Base-by-base conservation (phyloP, 73 alveolate species). In the Urostyla sp. region DNA sequence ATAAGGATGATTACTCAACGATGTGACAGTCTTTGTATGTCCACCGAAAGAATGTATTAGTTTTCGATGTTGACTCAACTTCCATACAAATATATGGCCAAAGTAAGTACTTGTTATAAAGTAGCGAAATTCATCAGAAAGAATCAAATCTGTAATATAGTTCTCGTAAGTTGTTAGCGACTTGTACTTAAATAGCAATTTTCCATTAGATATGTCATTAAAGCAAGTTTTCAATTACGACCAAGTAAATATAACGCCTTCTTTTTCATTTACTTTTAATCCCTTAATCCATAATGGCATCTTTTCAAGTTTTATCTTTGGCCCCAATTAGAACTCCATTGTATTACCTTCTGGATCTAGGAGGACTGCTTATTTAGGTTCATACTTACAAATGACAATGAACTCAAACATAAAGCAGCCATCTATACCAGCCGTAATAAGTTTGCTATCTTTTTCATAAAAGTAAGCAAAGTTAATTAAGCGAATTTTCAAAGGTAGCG, bases 81-180 rank as follows among this genome's bases (percentile, higher is more conserved):
- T 84, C 92, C 92, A 84, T 6, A 84, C 92, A 49, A 77, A 74
- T 8, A 84, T 84, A 18, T 84, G 87, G 38, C 92, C 92, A 37
- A 75, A 74, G 78, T 74, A 54, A 7, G 92, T 84, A 7, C 85
- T 56, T 8, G 92, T 84, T 0, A 84, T 75, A 44, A 84, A 84
- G 49, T 84, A 84, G 49, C 75, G 56, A 67, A 49, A 84, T 37
- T 84, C 88, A 31, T 84, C 92, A 21, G 75, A 46, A 21, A 84
- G 27, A 51, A 84, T 57, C 31, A 84, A 24, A 49, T 84, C 92
- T 16, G 92, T 84, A 45, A 84, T 84, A 35, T 75, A 84, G 59
- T 84, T 88, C 54, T 84, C 92, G 38, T 75, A 66, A 27, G 87
- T 57, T 2, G 92, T 74, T 13, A 73, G 34, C 0, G 46, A 26